Conservation (phyloP, 768 basidiomycete genomes). For the Amylocystis lapponica region DNA sequence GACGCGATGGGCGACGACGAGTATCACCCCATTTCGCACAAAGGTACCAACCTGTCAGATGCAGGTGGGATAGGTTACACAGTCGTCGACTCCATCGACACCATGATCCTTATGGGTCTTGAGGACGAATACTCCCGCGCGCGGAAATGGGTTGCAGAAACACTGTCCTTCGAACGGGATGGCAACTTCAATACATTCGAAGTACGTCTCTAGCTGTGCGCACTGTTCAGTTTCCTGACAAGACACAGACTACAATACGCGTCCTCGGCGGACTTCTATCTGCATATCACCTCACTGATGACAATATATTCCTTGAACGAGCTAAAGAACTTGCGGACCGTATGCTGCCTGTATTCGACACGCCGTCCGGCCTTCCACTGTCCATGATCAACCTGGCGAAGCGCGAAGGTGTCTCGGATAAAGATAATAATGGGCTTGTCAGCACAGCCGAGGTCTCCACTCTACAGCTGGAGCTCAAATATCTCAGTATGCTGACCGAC, state of each 20-base stretch:
- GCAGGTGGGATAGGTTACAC: slow-evolving; percentile 85
- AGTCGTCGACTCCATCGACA: slow-evolving; percentile 84
- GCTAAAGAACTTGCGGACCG: slow-evolving; percentile 82
- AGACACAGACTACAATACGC: slow-evolving; percentile 78
- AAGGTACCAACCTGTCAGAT: slow-evolving; percentile 71
- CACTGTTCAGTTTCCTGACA: neutral
- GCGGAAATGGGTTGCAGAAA: slow-evolving; percentile 65
- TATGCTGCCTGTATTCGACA: slow-evolving; percentile 79
- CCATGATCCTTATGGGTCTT: slow-evolving; percentile 81
- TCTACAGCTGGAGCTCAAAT: slow-evolving; percentile 86
- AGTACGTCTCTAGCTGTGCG: slow-evolving; percentile 32
- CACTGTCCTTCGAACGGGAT: slow-evolving; percentile 72
- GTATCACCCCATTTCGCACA: slow-evolving; percentile 76
- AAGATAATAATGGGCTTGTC: slow-evolving; percentile 53
- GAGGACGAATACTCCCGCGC: slow-evolving; percentile 74
- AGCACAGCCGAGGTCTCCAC: slow-evolving; percentile 87
- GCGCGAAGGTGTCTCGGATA: slow-evolving; percentile 53
- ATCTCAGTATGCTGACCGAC: slow-evolving; percentile 74
- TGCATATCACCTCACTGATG: slow-evolving; percentile 73
- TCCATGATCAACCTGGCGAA: slow-evolving; percentile 70
- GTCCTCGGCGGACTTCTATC: slow-evolving; percentile 87
- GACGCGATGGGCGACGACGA: slow-evolving; percentile 92
- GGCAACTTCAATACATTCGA: slow-evolving; percentile 87
- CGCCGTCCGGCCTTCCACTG: slow-evolving; percentile 75
- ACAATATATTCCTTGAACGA: slow-evolving; percentile 65